Evolutionary conservation across 164 flowering plant genomes (phyloP), one percentile per base, ranked within the genome.

Genomic region (Amborella trichopoda): DNA sequence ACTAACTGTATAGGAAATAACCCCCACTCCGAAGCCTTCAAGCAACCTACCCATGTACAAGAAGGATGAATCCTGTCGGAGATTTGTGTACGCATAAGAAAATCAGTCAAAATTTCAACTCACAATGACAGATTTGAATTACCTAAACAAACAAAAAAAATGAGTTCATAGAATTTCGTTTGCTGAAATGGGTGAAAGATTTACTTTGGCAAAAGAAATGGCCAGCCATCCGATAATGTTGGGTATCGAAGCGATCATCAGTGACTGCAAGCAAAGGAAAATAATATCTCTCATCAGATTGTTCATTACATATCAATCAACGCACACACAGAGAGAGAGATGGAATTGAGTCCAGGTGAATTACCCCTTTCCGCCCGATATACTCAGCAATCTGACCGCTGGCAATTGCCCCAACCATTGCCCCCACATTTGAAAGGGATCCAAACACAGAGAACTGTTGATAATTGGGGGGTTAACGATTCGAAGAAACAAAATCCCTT

Each of bases 181-280:
- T n/a, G n/a, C n/a, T n/a, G n/a, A n/a, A n/a, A n/a, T n/a, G n/a
- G n/a, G n/a, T n/a, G 49, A 55, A 21, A 1, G 34, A 64, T 79
- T 71, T 53, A 80, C 88, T 58, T 65, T 64, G 20, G 84, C 89
- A 65, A 81, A 76, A 26, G 89, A 81, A 50, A 81, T 76, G 39
- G 77, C 73, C 13, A 81, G 82, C 89, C 89, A 81, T 9, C 89
- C 89, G n/a, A 81, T 76, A 40, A 81, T 72, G 51, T 81, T 81
- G n/a, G 89, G 89, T 37, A 81, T 74, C 5, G 89, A 43, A 33
- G 89, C 84, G 18, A 81, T 78, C 84, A 78, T 78, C 53, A 81
- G 55, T 5, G 89, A 75, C 89, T 80, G 71, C 53, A 63, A 50
- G 19, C 23, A 22, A 38, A 38, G n/a, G 20, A 38, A n/a, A 10